Base-by-base conservation (phyloP, 1,284 basidiomycete genomes). In the Caloboletus inedulis region DNA sequence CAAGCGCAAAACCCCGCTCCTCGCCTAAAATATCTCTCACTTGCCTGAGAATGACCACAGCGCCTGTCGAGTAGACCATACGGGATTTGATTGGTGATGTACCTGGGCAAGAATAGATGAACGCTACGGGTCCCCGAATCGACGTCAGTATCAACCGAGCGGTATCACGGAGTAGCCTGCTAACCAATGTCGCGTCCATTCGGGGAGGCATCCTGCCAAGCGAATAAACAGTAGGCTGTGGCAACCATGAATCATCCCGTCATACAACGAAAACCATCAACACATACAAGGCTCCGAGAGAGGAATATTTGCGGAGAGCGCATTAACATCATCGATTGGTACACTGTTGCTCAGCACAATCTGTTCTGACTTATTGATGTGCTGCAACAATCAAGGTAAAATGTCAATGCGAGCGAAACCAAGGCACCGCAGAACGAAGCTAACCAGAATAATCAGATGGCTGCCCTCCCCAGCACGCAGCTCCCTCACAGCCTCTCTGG, bases 81-180 rank as follows among this genome's bases (percentile, higher is more conserved):
- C 92, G 82, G 58, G 84, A 77, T 65, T 90, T 91, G 69, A 95
- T 79, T 2, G 89, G 87, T 2, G 88, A 91, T 12, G 72, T 67
- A 2, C 84, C 79, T 0, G 93, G 93, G 68, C 93, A 95, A 33
- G 87, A 88, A 71, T 96, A 96, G 54, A 95, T 88, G 69, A 92
- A 93, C 36, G 90, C 85, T 91, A 56, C 3, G 10, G 13, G 4
- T 4, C 23, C 43, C 31, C 16, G 7, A 43, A 41, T 34, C 2
- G 52, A 45, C 57, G 51, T 62, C 45, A 58, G 43, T 29, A 29
- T 56, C 41, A 36, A 35, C n/a, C 36, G 33, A 33, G 31, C 7
- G 36, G 30, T 18, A 27, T 40, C 42, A 34, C 47, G 23, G 43
- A 16, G 8, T 39, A 13, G 10, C 35, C 19, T 4, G 21, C 79